A percentile compares a stretch with the other conserved stretches of the same genome.
phyloP scores from a whole-genome alignment of 495 filamentous ascomycete species.

The Podospora tetraspora region DNA sequence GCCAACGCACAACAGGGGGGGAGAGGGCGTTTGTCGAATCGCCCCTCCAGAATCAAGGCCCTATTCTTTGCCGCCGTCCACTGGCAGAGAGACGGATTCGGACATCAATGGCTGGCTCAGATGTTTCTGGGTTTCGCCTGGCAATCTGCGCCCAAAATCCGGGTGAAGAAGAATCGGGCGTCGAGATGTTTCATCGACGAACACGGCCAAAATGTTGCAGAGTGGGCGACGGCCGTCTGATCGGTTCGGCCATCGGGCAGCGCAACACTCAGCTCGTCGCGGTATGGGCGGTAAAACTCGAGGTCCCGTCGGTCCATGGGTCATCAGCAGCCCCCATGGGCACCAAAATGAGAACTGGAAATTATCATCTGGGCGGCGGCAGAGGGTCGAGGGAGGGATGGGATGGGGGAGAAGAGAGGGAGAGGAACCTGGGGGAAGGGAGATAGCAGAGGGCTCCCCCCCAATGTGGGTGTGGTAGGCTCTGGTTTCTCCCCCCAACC shows the following conservation, averaged over 20 bases:
- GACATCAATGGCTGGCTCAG: neutral
- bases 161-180: slow-evolving; percentile 1
- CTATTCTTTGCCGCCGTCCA: neutral
- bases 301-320: neutral
- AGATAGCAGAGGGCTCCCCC: neutral
- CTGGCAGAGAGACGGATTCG: neutral
- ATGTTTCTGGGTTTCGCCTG: neutral
- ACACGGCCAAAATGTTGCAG: slow-evolving; percentile 5
- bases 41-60: neutral
- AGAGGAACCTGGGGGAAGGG: neutral
- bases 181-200: slow-evolving; percentile 9
- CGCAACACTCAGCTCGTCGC: neutral
- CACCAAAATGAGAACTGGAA: slow-evolving; percentile 2
- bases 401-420: neutral
- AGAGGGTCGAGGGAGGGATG: neutral
- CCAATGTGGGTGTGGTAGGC: slow-evolving; percentile 11
- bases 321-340: neutral
- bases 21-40: neutral
- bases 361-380: slow-evolving; percentile 9
- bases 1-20: neutral
- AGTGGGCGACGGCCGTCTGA: neutral
- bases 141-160: slow-evolving; percentile 7
- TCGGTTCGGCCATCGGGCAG: neutral
- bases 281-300: slow-evolving; percentile 10
- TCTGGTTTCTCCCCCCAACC: slow-evolving; percentile 19